These are phyloP conservation scores for Gossypium arboreum DNA, from an alignment of 345 rosid species.

Conservation along the genomic window DNA sequence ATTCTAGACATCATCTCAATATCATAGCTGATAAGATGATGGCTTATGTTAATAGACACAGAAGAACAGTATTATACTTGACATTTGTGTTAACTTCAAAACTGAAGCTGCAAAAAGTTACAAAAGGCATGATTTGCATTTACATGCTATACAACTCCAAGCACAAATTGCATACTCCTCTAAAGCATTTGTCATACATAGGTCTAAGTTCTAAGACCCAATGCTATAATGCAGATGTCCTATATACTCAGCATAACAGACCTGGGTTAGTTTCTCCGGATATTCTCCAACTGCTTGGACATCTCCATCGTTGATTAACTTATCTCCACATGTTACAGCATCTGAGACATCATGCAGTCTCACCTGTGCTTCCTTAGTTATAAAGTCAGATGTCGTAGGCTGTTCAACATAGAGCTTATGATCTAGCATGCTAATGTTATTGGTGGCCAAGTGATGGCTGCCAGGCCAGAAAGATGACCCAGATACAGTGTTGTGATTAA, in stretches of 20 bases:
- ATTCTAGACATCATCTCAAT: slow-evolving; percentile 3
- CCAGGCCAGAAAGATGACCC: slow-evolving; percentile 31
- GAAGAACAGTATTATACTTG: background rate
- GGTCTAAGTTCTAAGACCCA: background rate
- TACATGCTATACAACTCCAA: background rate
- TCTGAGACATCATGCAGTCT: slow-evolving; percentile 27
- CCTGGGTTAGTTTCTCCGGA: slow-evolving; percentile 29
- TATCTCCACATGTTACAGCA: slow-evolving; percentile 22
- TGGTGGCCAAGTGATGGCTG: slow-evolving; percentile 21
- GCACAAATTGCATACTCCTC: background rate
- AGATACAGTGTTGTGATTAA: slow-evolving; percentile 22
- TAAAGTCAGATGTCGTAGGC: slow-evolving; percentile 31
- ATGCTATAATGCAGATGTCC: background rate
- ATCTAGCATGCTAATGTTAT: slow-evolving; percentile 19
- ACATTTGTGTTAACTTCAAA: background rate
- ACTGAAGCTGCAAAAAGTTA: background rate
- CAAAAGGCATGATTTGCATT: background rate
- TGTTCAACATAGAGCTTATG: slow-evolving; percentile 27
- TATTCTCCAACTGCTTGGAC: slow-evolving; percentile 19
- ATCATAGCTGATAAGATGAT: slow-evolving; percentile 15
- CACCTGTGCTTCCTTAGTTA: slow-evolving; percentile 27
- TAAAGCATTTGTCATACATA: background rate
- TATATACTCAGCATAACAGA: slow-evolving; percentile 11
- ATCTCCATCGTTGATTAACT: slow-evolving; percentile 21
- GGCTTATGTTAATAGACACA: background rate